Evolutionary conservation across 75 land plant species (phyloP), one percentile per base, ranked within the genome.

Genomic region (Azolla pinnata): DNA sequence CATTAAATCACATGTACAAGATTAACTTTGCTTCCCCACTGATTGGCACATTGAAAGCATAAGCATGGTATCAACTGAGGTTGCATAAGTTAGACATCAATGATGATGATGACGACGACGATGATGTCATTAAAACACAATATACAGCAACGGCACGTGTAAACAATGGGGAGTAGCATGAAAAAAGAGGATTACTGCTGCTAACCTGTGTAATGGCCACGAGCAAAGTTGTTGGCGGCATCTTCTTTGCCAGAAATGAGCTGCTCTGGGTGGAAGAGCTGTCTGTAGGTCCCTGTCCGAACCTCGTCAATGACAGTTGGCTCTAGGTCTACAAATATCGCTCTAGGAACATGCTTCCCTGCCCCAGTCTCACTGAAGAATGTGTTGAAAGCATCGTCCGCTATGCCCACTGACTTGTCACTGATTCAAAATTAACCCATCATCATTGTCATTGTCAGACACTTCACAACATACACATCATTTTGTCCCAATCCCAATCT

Each of bases 341-440:
- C 70, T 24, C 77, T 31, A 4, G 78, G 77, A 0, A 83, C 78
- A 20, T 75, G 78, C 40, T 75, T 75, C 0, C 86, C 86, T 3
- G 86, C 70, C 26, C 86, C 76, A 1, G 87, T 84, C 57, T 84
- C 86, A 42, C 85, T 84, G 73, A 84, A 84, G 71, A 84, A 84
- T 0, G 87, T 82, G 54, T 79, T 82, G 75, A 82, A 82, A 9
- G 84, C 83, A 65, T 82, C 84, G 27, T 61, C 64, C 1, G 59
- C 72, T 24, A 60, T 60, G 0, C 81, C 81, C 4, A 63, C 60
- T 1, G 81, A 40, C 3, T 54, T 65, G 31, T 78, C 81, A 69
- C 81, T 78, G 66, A n/a, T n/a, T n/a, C n/a, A n/a, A n/a, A n/a
- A n/a, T n/a, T n/a, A n/a, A n/a, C n/a, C n/a, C n/a, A n/a, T n/a